Base-by-base conservation (phyloP, 129 eudicot species). In the Lactuca sativa region DNA sequence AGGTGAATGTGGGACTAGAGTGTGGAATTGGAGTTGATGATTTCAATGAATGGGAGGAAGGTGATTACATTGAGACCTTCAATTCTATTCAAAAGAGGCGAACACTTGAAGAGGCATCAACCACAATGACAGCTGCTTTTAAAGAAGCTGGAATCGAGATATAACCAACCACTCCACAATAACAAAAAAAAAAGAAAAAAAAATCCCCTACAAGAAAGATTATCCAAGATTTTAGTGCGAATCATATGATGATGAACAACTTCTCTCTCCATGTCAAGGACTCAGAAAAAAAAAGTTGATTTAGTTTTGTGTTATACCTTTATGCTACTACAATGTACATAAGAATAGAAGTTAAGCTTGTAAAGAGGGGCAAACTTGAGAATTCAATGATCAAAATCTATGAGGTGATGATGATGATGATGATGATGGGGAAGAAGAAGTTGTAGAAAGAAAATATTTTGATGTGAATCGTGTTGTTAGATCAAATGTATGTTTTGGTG, bases 31-130 rank as follows among this genome's bases (percentile, higher is more conserved):
- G 97, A 30, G 70, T 79, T 5, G 95, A 90, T 12, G 92, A 78
- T 4, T 93, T 81, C 67, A 72, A 70, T 31, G 90, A 90, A 59
- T 93, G 91, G 89, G 86, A 81, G 70, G 92, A 44, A 47, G 99
- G 99, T 4, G 95, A 93, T 59, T 73, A 64, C 15, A 65, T 90
- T 7, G 95, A 93, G 82, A 78, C 96, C 13, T 93, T 93, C 59
- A 82, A 87, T 59, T 44, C 80, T 3, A 77, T 90, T 32, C 86
- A 85, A 71, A 93, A 87, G 80, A 82, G 78, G 65, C 76, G 95
- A 56, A 93, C 95, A 15, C 95, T 93, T 2, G 99, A 93, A 69
- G 99, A 93, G 79, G 99, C 99, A 56, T 90, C 99, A 2, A 95
- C 88, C 51, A 66, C 92, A 4, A 84, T 93, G 86, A 59, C 92